phyloP scores from a whole-genome alignment of 495 filamentous ascomycete genomes.

The Aspergillus funiculosus region DNA sequence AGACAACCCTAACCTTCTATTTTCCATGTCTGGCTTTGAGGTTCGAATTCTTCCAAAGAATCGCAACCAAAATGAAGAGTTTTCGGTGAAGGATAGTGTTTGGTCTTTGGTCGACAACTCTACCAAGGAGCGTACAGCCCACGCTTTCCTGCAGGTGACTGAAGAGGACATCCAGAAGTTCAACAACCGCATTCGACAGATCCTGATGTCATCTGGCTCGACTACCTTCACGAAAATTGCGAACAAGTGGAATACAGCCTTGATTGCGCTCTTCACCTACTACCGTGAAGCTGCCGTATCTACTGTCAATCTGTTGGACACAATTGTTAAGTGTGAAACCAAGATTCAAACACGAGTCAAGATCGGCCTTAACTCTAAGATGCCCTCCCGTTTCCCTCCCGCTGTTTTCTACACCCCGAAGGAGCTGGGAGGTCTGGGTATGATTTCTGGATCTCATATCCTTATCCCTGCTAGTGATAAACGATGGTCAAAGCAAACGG shows the following conservation, averaged over 20 bases:
- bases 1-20: constrained; percentile 95
- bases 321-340: constrained; percentile 98
- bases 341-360: constrained; percentile 99
- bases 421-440: constrained; percentile 94
- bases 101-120: constrained; percentile 97
- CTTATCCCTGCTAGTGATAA: constrained; percentile 97
- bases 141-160: constrained; percentile 97
- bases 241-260: constrained; percentile 98
- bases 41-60: constrained; percentile 96
- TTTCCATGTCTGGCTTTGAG: constrained; percentile 98
- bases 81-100: constrained; percentile 94
- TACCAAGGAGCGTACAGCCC: constrained; percentile 92
- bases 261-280: constrained; percentile 99
- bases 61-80: constrained; percentile 91
- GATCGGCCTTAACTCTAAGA: constrained; percentile 98
- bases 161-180: constrained; percentile 99
- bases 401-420: constrained; percentile 99
- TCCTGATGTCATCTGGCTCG: constrained; percentile 97
- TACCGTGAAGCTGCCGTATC: constrained; percentile 98
- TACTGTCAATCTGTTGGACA: constrained; percentile 91
- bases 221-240: constrained; percentile 99
- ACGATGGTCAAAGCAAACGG: constrained; percentile 96
- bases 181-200: constrained; percentile 97
- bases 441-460: constrained; percentile 99
- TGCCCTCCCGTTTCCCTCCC: constrained; percentile 98